Percentiles rank a stretch among this genome's conserved stretches.
These are phyloP conservation scores for Phoenix roebelenii DNA, from an alignment of 176 grass and related monocot species.

Conservation along the genomic window DNA sequence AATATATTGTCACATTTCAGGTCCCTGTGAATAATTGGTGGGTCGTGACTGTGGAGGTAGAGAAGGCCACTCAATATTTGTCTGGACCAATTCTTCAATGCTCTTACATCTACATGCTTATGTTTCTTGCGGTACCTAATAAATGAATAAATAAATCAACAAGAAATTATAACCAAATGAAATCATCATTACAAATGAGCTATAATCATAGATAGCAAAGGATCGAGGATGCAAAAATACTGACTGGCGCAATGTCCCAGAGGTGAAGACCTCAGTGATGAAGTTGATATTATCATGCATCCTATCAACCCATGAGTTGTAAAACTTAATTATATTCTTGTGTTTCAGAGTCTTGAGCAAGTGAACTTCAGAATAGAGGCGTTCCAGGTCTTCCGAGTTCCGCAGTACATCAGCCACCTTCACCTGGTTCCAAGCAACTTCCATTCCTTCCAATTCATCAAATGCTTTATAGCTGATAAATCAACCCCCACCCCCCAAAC, in stretches of 20 bases:
- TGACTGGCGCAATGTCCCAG: constrained; percentile 63
- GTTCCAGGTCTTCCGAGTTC: constrained; percentile 52
- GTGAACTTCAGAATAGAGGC: constrained; percentile 64
- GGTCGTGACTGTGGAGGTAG: constrained; percentile 75
- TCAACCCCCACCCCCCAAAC: not conserved
- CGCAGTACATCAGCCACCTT: constrained; percentile 51
- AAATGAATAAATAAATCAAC: constrained; percentile 8
- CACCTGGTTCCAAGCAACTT: constrained; percentile 78
- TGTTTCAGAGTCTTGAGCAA: constrained; percentile 78
- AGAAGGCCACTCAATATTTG: constrained; percentile 71
- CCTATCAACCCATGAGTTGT: constrained; percentile 64
- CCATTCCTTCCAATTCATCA: constrained; percentile 78
- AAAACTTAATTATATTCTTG: constrained; percentile 78
- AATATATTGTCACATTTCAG: constrained; percentile 81
- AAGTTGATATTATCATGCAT: constrained; percentile 63
- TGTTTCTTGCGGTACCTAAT: constrained; percentile 73
- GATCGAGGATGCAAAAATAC: constrained; percentile 7
- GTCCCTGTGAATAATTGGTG: constrained; percentile 65
- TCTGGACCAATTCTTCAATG: constrained; percentile 76
- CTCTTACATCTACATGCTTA: constrained; percentile 63
- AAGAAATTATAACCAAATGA: not conserved
- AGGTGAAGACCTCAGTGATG: constrained; percentile 80
- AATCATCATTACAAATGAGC: constrained; percentile 5
- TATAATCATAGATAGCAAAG: not conserved
- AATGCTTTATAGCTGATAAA: constrained; percentile 55